Evolutionary conservation across 768 basidiomycete species (phyloP).

Genomic region (Leccinum fibrillosum): DNA sequence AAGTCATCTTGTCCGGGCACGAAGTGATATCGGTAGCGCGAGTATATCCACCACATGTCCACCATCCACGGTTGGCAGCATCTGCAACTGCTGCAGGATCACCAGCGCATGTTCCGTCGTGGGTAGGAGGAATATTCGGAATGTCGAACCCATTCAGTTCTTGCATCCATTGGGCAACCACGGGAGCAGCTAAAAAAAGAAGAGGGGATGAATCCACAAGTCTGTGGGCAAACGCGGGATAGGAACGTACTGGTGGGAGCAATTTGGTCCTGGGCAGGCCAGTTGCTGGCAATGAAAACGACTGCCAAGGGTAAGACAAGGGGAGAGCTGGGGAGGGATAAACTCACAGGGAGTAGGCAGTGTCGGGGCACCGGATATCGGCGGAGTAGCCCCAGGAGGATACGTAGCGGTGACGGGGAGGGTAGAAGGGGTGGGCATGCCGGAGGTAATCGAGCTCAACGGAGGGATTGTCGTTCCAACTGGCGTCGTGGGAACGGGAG

Average conservation of each 20-base stretch:
- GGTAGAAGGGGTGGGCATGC: constrained; percentile 55
- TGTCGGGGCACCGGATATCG: constrained; percentile 60
- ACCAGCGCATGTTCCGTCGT: constrained; percentile 64
- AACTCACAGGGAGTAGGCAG: constrained; percentile 63
- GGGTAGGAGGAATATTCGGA: constrained; percentile 60
- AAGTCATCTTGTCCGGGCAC: constrained; percentile 66
- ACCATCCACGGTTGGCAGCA: constrained; percentile 75
- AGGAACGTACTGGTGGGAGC: constrained; percentile 53
- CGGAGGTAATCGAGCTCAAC: constrained; percentile 54
- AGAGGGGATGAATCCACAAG: background rate
- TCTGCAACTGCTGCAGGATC: constrained; percentile 55
- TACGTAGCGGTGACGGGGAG: constrained; percentile 51
- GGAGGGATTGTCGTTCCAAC: constrained; percentile 53
- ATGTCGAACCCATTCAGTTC: constrained; percentile 71
- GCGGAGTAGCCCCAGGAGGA: constrained; percentile 56
- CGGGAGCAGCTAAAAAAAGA: constrained; percentile 21
- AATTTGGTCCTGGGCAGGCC: constrained; percentile 62
- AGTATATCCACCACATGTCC: constrained; percentile 81
- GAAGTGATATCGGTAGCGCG: constrained; percentile 56
- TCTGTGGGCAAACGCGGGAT: background rate
- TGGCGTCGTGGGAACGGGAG: constrained; percentile 25
- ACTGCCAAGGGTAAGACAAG: constrained; percentile 32
- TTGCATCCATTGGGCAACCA: constrained; percentile 73
- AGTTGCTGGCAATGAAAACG: constrained; percentile 43
- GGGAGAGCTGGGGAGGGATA: background rate